Conservation (phyloP, 371 early-diverging fungal species). For the Mucor sp. region DNA sequence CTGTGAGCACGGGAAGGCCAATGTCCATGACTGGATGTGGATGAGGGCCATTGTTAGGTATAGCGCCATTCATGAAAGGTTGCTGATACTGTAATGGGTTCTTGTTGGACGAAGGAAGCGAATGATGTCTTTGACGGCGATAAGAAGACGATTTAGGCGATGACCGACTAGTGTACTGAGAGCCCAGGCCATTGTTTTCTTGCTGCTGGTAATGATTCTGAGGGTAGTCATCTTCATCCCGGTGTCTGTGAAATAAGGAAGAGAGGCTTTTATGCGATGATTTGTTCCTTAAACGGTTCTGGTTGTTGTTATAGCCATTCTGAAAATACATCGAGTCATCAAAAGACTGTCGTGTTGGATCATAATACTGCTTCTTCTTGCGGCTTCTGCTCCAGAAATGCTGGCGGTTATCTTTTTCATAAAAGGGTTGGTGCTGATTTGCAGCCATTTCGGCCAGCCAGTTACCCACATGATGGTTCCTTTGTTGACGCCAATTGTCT, state of each 20-base stretch:
- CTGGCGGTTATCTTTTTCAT: background rate
- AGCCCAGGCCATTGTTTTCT: background rate
- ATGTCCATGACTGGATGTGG: background rate
- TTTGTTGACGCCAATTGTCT: slow-evolving; percentile 7
- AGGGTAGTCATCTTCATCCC: background rate
- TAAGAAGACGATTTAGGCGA: background rate
- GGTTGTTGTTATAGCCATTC: background rate
- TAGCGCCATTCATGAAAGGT: background rate
- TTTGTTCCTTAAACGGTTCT: background rate
- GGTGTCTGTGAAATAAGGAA: background rate
- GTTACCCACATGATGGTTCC: slow-evolving; percentile 3
- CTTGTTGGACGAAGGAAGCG: slow-evolving; percentile 1
- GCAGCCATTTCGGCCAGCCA: slow-evolving; percentile 1
- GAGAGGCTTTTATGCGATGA: background rate
- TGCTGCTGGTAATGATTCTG: background rate
- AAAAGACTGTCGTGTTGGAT: background rate
- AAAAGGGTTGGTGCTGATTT: background rate
- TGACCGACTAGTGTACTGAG: background rate
- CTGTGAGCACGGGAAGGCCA: background rate
- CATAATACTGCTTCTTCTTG: background rate
- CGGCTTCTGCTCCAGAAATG: slow-evolving; percentile 7
- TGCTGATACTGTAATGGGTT: background rate
- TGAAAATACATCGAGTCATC: background rate
- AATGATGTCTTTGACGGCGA: slow-evolving; percentile 4
- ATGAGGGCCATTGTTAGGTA: background rate